phyloP scores from a whole-genome alignment of 2,329 filamentous ascomycete species.

The Fusarium euwallaceae region DNA sequence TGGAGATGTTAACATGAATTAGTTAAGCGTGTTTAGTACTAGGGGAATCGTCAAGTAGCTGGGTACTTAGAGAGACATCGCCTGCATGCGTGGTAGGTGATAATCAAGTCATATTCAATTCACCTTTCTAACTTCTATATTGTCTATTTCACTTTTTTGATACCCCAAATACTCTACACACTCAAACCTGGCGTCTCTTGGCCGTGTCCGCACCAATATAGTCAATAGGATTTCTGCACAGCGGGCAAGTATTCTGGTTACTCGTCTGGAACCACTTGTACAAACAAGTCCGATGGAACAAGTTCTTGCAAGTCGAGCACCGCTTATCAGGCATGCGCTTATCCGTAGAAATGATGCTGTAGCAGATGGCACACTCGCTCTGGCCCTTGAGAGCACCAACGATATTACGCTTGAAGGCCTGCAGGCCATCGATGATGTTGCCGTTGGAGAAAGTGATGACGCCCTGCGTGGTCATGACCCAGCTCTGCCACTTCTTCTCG shows the following conservation, averaged over 20 bases:
- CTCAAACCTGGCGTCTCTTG: constrained; percentile 51
- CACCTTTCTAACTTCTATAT: constrained; percentile 20
- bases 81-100: background rate
- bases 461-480: constrained; percentile 89
- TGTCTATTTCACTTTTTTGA: constrained; percentile 5
- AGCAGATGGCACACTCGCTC: constrained; percentile 96
- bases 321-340: constrained; percentile 92
- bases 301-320: constrained; percentile 92
- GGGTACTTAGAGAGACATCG: background rate
- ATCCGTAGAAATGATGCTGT: constrained; percentile 90
- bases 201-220: constrained; percentile 61
- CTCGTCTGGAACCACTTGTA: constrained; percentile 98
- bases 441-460: constrained; percentile 95
- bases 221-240: constrained; percentile 91
- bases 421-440: constrained; percentile 86
- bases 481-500: constrained; percentile 92
- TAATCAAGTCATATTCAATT: background rate
- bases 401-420: constrained; percentile 89
- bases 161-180: background rate
- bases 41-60: background rate
- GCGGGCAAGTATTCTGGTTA: constrained; percentile 89
- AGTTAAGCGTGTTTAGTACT: background rate
- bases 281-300: constrained; percentile 90
- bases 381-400: constrained; percentile 91
- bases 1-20: background rate